A percentile compares a stretch with the other conserved stretches of the same genome.
These are phyloP conservation scores for Sequoia sempervirens DNA, from an alignment of 75 land plant species.

Conservation along the genomic window DNA sequence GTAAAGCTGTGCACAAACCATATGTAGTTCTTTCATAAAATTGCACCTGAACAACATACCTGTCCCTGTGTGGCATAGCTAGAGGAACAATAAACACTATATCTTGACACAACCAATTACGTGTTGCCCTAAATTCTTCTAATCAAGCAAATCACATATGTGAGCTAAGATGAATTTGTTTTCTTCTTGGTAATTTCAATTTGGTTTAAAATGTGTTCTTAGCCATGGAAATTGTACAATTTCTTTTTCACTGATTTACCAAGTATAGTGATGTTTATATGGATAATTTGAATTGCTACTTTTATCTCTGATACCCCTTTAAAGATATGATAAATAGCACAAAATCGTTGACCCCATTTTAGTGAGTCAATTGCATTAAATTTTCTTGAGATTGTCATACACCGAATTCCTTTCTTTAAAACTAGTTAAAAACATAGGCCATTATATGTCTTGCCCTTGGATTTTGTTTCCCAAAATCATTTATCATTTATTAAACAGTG, in stretches of 20 bases:
- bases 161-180: not conserved
- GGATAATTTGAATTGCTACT: not conserved
- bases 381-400: not conserved
- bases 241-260: not conserved
- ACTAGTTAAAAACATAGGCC: not conserved
- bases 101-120: not conserved
- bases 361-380: not conserved
- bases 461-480: too few species aligned
- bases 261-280: not conserved
- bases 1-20: not conserved
- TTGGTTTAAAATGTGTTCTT: not conserved
- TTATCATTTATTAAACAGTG: not conserved
- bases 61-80: not conserved
- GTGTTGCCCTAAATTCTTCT: not conserved
- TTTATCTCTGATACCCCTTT: not conserved
- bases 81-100: not conserved
- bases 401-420: not conserved
- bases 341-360: not conserved
- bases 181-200: not conserved
- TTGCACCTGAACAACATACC: not conserved
- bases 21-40: not conserved
- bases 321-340: not conserved
- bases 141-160: not conserved
- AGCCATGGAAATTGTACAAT: not conserved
- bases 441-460: not conserved